Evolutionary conservation across 2,329 filamentous ascomycete genomes (phyloP), one percentile per base, ranked within the genome.

Genomic region (Aspergillus sp.): DNA sequence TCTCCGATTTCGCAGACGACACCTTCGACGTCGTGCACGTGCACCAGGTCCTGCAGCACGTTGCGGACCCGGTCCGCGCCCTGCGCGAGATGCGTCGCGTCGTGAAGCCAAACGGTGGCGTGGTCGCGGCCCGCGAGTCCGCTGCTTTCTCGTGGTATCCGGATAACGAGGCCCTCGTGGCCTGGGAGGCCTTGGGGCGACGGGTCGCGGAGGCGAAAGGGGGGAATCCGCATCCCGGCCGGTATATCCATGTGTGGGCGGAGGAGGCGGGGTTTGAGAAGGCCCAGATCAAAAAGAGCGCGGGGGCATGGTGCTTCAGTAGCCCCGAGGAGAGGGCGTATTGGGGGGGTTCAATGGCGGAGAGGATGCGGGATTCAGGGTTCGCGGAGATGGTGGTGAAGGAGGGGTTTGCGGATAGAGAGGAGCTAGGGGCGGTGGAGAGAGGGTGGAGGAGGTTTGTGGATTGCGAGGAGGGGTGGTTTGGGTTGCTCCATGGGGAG

Each of bases 21-120:
- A 71, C 73, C 1, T 88, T 88, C 61, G 86, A 88, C 62, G 67
- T 88, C 5, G 84, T 87, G 3, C 82, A 85, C 65, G 81, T 80
- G 10, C 83, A 86, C 64, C 84, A 87, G 65, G 81, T 87, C 0
- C 74, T 88, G 6, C 80, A 82, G 59, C 85, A 88, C 67, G 73
- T 88, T 5, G 67, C 75, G 11, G 76, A 84, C 55, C 84, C 84
- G 0, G 70, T 83, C 0, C 68, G 72, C 2, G 81, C 82, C 0
- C 71, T 87, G 54, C 72, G 73, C n/a, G 82, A 85, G 63, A 84
- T 87, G 82, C 75, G 78, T 6, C 78, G 82, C 0, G 81, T 88
- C 2, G 72, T 76, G 14, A 85, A 83, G 63, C 63, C 74, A 0
- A 79, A 81, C 7, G 85, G 85, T 4, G 85, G 85, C 2, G 73